Percentiles rank a stretch among this genome's conserved stretches.
phyloP scores from a whole-genome alignment of 2,329 filamentous ascomycete species.

The Colletotrichum sp. region DNA sequence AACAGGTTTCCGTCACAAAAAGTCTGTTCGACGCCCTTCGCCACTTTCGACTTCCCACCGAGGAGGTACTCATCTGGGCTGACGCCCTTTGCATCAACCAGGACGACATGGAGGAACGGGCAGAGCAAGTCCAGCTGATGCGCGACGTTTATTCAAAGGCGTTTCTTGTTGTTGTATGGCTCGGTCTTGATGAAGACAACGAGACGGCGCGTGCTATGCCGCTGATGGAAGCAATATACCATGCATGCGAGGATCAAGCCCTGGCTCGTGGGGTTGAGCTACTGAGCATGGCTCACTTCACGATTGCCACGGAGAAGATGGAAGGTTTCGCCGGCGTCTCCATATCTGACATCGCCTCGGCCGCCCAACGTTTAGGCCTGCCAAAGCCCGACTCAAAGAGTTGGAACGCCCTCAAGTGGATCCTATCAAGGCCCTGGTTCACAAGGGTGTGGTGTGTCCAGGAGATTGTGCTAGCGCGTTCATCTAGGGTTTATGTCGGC shows the following conservation, averaged over 20 bases:
- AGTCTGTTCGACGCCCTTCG: conserved; percentile 23
- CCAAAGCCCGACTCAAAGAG: background rate
- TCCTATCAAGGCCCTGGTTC: background rate
- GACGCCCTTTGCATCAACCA: conserved; percentile 26
- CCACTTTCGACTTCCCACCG: conserved; percentile 9
- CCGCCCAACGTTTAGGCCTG: background rate
- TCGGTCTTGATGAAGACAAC: background rate
- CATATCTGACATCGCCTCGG: background rate
- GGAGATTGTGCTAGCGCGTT: background rate
- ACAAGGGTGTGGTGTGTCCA: conserved; percentile 7
- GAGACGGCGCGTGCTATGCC: background rate
- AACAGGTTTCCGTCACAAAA: conserved; percentile 1
- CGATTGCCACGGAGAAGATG: background rate
- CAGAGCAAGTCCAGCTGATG: conserved; percentile 23
- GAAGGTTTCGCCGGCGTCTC: background rate
- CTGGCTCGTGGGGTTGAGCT: background rate
- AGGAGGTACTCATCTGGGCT: conserved; percentile 19
- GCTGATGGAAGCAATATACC: background rate
- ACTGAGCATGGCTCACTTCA: background rate
- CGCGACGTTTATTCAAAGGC: conserved; percentile 17
- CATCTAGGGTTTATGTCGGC: background rate
- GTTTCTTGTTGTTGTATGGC: conserved; percentile 14
- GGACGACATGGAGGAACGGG: conserved; percentile 14
- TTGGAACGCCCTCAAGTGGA: background rate
- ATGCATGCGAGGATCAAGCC: background rate